Evolutionary conservation across 2,329 filamentous ascomycete species (phyloP).

Genomic region (Pseudocercospora pini-densiflorae): DNA sequence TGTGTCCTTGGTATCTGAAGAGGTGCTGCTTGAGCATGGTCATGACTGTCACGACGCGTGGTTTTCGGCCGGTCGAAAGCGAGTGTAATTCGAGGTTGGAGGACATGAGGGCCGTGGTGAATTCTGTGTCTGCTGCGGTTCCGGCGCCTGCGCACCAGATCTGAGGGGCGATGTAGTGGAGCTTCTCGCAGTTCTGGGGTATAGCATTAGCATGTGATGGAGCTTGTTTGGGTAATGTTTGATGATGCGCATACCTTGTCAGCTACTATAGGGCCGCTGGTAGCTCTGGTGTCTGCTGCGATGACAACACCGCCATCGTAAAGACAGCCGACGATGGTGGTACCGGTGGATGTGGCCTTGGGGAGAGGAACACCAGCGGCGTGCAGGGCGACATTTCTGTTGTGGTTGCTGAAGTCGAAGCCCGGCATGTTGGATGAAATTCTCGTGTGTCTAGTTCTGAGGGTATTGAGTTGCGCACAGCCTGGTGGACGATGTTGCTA

Average conservation of each 20-base stretch:
- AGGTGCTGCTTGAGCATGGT: conserved; percentile 99
- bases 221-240: background rate
- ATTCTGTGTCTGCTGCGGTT: conserved; percentile 97
- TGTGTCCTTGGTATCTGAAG: conserved; percentile 97
- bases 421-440: conserved; percentile 70
- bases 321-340: conserved; percentile 97
- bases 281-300: conserved; percentile 96
- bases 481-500: conserved; percentile 11
- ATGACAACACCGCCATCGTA: conserved; percentile 98
- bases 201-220: conserved; percentile 11
- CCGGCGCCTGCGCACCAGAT: conserved; percentile 99
- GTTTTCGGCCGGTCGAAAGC: conserved; percentile 93
- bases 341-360: conserved; percentile 98
- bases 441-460: background rate
- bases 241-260: conserved; percentile 70
- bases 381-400: conserved; percentile 96
- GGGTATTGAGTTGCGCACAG: conserved; percentile 4
- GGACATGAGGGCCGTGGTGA: conserved; percentile 97
- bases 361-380: conserved; percentile 91
- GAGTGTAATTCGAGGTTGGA: conserved; percentile 98
- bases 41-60: conserved; percentile 98
- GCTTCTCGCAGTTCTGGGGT: conserved; percentile 90
- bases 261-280: conserved; percentile 95
- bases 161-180: conserved; percentile 97
- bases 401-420: conserved; percentile 99